Percentiles rank a stretch among this genome's conserved stretches.
Conservation (phyloP, 306 rosid species). For the Malus orientalis region DNA sequence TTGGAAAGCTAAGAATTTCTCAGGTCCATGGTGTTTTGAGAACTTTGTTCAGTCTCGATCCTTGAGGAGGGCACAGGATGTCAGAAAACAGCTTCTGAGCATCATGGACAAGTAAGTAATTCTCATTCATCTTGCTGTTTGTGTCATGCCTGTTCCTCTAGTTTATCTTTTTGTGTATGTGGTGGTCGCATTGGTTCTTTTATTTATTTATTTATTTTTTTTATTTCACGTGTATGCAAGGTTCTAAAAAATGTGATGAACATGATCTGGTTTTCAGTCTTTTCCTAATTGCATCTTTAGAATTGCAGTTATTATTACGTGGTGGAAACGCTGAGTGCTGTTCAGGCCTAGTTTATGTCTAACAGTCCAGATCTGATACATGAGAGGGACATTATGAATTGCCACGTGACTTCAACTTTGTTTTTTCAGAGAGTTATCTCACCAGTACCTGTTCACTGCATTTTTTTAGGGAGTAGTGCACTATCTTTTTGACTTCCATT, state of each 20-base stretch:
- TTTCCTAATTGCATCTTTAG: neutral
- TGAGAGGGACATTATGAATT: neutral
- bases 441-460: neutral
- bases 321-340: neutral
- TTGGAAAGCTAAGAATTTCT: neutral
- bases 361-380: neutral
- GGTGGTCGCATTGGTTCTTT: neutral
- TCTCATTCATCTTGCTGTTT: neutral
- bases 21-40: neutral
- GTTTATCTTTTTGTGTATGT: neutral
- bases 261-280: neutral
- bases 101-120: constrained; percentile 19
- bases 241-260: neutral
- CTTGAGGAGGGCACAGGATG: constrained; percentile 1
- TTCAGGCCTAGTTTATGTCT: neutral
- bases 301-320: neutral
- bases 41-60: neutral
- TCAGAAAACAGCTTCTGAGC: neutral
- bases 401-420: neutral
- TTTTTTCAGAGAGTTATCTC: neutral
- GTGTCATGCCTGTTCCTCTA: neutral
- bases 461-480: neutral
- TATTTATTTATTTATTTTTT: neutral
- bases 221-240: neutral
- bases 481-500: neutral